Conservation (phyloP, 495 filamentous ascomycete genomes). For the Penicillium lagena region DNA sequence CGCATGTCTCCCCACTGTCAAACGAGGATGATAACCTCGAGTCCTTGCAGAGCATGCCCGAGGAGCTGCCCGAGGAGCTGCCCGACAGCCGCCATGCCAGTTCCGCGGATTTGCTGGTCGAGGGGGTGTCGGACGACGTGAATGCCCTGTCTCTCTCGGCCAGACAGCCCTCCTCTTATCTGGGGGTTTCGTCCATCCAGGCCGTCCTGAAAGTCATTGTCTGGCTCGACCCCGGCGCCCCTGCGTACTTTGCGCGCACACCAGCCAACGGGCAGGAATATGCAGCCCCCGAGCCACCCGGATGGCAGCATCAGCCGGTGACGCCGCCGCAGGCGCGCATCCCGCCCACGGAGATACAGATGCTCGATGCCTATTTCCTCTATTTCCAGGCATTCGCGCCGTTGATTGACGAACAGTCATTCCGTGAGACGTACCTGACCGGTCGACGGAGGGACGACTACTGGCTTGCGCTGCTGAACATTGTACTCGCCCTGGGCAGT, state of each 20-base stretch:
- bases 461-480: constrained; percentile 73
- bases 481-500: constrained; percentile 74
- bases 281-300: not conserved
- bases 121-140: constrained; percentile 72
- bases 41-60: constrained; percentile 35
- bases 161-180: constrained; percentile 65
- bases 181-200: constrained; percentile 77
- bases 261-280: constrained; percentile 18
- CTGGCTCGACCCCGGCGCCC: constrained; percentile 60
- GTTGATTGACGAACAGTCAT: constrained; percentile 69
- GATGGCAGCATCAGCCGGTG: constrained; percentile 19
- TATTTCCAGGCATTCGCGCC: constrained; percentile 70
- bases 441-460: constrained; percentile 61
- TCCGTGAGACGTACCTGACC: constrained; percentile 65
- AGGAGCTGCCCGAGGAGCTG: constrained; percentile 34
- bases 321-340: constrained; percentile 22
- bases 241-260: constrained; percentile 47
- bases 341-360: constrained; percentile 39
- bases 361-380: constrained; percentile 74
- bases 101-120: constrained; percentile 42
- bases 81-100: constrained; percentile 16
- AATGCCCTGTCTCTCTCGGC: constrained; percentile 72
- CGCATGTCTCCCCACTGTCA: constrained; percentile 32
- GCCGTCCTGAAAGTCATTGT: constrained; percentile 77
- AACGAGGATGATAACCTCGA: constrained; percentile 37